phyloP scores from a whole-genome alignment of 202 grass and related monocot genomes.

The Brachypodium distachyon region DNA sequence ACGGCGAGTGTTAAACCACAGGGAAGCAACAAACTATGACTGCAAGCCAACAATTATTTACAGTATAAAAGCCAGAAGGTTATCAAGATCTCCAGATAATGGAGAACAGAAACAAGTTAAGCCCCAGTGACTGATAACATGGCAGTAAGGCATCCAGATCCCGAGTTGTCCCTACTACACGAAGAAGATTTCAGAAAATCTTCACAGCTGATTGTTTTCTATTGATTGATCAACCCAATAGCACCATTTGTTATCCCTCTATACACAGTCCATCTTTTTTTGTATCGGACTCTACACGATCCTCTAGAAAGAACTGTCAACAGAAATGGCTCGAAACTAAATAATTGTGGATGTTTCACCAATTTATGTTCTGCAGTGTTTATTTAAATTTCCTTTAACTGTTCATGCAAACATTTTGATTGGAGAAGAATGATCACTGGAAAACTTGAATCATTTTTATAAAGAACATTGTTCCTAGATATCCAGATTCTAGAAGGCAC shows the following conservation, averaged over 20 bases:
- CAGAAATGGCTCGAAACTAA: background rate
- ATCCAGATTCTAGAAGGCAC: background rate
- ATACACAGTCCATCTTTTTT: background rate
- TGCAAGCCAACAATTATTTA: slow-evolving; percentile 9
- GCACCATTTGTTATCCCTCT: background rate
- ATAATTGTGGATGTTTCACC: background rate
- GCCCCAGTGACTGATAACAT: background rate
- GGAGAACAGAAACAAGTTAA: background rate
- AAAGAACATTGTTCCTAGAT: background rate
- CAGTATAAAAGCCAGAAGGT: background rate
- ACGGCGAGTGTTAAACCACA: slow-evolving; percentile 2
- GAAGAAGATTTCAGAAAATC: background rate
- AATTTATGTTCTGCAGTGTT: background rate
- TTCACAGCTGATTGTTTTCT: background rate
- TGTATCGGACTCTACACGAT: background rate
- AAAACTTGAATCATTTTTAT: background rate
- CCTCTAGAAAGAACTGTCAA: background rate
- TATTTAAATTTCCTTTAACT: background rate
- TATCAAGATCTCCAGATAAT: background rate
- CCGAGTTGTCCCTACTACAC: background rate
- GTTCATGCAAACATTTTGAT: background rate
- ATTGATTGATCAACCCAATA: background rate
- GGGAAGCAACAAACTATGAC: background rate
- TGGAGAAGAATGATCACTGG: background rate
- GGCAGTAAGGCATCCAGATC: background rate